Evolutionary conservation across 192 early-diverging fungal genomes (phyloP).

Genomic region (Mortierella hygrophila): DNA sequence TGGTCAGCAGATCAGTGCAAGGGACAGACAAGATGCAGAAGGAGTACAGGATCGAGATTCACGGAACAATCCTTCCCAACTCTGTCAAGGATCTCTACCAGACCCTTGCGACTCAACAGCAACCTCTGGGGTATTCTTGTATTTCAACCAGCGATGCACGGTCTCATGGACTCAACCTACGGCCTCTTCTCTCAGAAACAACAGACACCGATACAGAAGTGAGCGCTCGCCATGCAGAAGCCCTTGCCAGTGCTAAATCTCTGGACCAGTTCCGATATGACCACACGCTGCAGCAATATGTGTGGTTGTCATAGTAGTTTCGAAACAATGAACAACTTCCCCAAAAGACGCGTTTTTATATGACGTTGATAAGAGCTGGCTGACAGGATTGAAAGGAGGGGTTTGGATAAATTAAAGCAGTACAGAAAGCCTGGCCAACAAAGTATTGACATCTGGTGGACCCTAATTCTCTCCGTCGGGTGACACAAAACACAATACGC

Average conservation of each 20-base stretch:
- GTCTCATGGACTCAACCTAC: slow-evolving; percentile 39
- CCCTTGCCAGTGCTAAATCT: slow-evolving; percentile 23
- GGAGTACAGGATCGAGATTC: slow-evolving; percentile 47
- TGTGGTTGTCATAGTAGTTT: slow-evolving; percentile 15
- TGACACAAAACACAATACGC: no score
- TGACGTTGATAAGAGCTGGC: no score
- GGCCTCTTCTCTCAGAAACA: slow-evolving; percentile 6
- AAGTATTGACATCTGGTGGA: no score
- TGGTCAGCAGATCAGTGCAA: slow-evolving; percentile 21
- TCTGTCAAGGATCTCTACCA: slow-evolving; percentile 10
- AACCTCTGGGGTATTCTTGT: slow-evolving; percentile 9
- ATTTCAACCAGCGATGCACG: slow-evolving; percentile 30
- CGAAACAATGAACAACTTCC: not conserved
- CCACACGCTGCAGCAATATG: not conserved
- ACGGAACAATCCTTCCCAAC: slow-evolving; percentile 27
- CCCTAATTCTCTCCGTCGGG: no score
- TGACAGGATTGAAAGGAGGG: no score
- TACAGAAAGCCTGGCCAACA: no score
- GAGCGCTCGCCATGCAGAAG: not conserved
- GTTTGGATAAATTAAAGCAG: no score
- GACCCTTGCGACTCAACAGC: slow-evolving; percentile 18
- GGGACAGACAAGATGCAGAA: slow-evolving; percentile 34
- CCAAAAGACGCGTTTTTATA: no score
- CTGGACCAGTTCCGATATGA: slow-evolving; percentile 40
- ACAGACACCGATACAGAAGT: not conserved